Evolutionary conservation across 805 yeast genomes (phyloP).

Genomic region (Ogataea saltuana): DNA sequence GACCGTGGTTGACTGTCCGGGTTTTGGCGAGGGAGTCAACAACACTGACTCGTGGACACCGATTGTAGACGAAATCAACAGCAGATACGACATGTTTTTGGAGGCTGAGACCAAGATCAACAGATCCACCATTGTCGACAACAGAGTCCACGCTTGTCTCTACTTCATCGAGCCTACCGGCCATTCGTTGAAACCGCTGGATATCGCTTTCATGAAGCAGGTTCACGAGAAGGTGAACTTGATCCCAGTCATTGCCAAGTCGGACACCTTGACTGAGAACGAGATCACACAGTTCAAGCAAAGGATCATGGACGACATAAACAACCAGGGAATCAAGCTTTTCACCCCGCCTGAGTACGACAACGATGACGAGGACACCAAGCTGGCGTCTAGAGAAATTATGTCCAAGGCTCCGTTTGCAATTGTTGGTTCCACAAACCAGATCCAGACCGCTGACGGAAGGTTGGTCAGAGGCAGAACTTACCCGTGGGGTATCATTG

Average conservation of each 20-base stretch:
- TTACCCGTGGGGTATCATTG: conserved; percentile 97
- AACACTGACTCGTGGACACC: conserved; percentile 85
- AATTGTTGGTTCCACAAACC: conserved; percentile 83
- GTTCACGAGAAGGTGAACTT: conserved; percentile 90
- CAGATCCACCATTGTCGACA: conserved; percentile 70
- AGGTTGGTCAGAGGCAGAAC: conserved; percentile 83
- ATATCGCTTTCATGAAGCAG: conserved; percentile 82
- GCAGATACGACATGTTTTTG: conserved; percentile 82
- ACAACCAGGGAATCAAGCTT: conserved; percentile 67
- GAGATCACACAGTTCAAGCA: conserved; percentile 77
- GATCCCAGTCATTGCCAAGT: conserved; percentile 92
- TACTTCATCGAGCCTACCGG: conserved; percentile 98
- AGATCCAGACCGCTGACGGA: conserved; percentile 72
- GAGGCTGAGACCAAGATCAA: conserved; percentile 85
- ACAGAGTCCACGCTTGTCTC: conserved; percentile 88
- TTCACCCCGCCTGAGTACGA: conserved; percentile 80
- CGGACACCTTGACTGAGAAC: conserved; percentile 88
- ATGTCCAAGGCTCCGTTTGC: conserved; percentile 85
- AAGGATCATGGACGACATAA: conserved; percentile 75
- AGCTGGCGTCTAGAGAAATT: conserved; percentile 62
- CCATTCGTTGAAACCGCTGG: conserved; percentile 85
- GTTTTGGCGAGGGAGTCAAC: conserved; percentile 89
- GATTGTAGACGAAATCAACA: conserved; percentile 83
- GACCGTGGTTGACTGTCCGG: conserved; percentile 87
- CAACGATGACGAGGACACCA: conserved; percentile 78